These are phyloP conservation scores for Auriculariales sp. DNA, from an alignment of 768 basidiomycete species.

Conservation along the genomic window DNA sequence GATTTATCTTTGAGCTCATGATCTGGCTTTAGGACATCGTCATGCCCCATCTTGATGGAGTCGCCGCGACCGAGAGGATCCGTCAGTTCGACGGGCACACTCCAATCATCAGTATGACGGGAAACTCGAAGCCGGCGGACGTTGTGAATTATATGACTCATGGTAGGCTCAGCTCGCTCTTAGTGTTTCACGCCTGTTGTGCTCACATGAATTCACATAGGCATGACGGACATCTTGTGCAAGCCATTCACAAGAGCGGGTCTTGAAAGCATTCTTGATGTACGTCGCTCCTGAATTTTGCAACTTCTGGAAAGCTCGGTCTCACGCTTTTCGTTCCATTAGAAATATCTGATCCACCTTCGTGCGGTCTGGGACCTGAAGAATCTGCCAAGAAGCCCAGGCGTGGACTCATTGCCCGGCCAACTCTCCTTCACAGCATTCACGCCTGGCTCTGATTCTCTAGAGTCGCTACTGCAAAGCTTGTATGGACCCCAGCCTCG, in stretches of 20 bases:
- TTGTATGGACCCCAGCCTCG: too few species aligned
- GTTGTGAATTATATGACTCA: slow-evolving; percentile 83
- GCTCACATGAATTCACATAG: slow-evolving; percentile 16
- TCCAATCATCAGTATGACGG: slow-evolving; percentile 97
- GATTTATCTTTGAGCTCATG: background rate
- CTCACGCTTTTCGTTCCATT: too few species aligned
- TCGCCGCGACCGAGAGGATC: slow-evolving; percentile 84
- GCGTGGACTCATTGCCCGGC: too few species aligned
- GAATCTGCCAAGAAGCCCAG: too few species aligned
- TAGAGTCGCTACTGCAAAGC: too few species aligned
- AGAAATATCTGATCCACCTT: too few species aligned
- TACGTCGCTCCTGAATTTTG: too few species aligned
- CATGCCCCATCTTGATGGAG: slow-evolving; percentile 80
- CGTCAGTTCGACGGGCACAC: slow-evolving; percentile 90
- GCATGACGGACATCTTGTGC: slow-evolving; percentile 94
- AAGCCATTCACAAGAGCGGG: slow-evolving; percentile 97
- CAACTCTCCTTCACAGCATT: too few species aligned
- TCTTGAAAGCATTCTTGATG: slow-evolving; percentile 85
- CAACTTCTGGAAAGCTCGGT: too few species aligned
- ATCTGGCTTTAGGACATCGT: slow-evolving; percentile 66
- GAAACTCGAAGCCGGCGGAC: slow-evolving; percentile 79
- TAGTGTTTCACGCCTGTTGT: background rate
- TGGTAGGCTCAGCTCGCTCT: slow-evolving; percentile 20
- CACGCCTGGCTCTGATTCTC: too few species aligned
- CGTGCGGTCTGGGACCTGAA: too few species aligned